phyloP scores from a whole-genome alignment of 148 eudicot species.

The Polygonum maritimum region DNA sequence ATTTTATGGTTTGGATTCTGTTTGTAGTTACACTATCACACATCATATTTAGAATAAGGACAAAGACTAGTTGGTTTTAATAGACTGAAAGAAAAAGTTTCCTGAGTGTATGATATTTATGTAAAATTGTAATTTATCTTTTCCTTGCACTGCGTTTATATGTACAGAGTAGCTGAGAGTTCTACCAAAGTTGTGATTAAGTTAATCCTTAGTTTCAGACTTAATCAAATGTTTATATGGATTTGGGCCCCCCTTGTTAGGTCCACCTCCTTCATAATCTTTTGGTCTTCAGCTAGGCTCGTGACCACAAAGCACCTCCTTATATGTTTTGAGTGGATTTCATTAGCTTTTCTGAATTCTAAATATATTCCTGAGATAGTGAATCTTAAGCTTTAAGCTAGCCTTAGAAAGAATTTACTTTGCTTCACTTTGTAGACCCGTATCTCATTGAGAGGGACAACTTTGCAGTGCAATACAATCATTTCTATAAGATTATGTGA shows the following conservation, averaged over 20 bases:
- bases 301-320: not conserved
- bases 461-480: not conserved
- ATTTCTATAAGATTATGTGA: not conserved
- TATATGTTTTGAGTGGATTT: not conserved
- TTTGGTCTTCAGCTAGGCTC: not conserved
- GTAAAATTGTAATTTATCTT: not conserved
- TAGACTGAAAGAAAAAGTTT: not conserved
- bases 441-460: conserved; percentile 2
- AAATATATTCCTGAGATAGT: not conserved
- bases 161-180: not conserved
- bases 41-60: conserved; percentile 5
- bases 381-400: not conserved
- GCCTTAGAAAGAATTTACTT: not conserved
- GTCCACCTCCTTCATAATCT: conserved; percentile 1
- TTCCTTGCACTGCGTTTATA: not conserved
- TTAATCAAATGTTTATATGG: not conserved
- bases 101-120: not conserved
- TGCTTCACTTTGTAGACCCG: not conserved
- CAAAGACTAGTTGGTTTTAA: conserved; percentile 4
- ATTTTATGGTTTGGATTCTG: conserved; percentile 1
- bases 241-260: not conserved
- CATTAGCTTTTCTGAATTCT: conserved; percentile 1
- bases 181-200: not conserved
- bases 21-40: conserved; percentile 3
- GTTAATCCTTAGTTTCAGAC: not conserved